These are phyloP conservation scores for Neurospora sp. DNA, from an alignment of 495 filamentous ascomycete genomes.

Conservation along the genomic window DNA sequence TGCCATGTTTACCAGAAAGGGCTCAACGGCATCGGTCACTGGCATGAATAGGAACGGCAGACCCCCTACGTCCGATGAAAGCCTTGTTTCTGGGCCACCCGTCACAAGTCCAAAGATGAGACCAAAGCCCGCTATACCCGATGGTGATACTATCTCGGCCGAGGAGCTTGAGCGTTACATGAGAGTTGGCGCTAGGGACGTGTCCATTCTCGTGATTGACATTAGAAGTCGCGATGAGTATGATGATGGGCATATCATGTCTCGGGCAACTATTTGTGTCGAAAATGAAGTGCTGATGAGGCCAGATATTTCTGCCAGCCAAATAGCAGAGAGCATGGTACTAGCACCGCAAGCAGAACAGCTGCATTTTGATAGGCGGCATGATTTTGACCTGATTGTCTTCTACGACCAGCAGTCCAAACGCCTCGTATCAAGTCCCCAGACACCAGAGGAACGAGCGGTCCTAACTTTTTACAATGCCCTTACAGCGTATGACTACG, in stretches of 20 bases:
- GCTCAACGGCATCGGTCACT: conserved; percentile 30
- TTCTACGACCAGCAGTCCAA: conserved; percentile 72
- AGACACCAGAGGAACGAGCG: conserved; percentile 40
- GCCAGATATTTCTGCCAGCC: conserved; percentile 71
- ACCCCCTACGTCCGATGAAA: conserved; percentile 13
- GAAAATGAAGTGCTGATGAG: conserved; percentile 69
- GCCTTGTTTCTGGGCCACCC: conserved; percentile 23
- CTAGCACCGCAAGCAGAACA: conserved; percentile 68
- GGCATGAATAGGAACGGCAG: conserved; percentile 9
- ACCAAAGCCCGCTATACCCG: conserved; percentile 36
- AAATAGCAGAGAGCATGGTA: conserved; percentile 73
- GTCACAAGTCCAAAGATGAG: conserved; percentile 10
- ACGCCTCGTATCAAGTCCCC: conserved; percentile 33
- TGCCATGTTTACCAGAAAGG: conserved; percentile 38
- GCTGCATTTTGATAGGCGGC: conserved; percentile 59
- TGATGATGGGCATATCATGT: conserved; percentile 79
- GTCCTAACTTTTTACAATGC: conserved; percentile 67
- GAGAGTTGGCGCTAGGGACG: conserved; percentile 30
- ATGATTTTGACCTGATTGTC: conserved; percentile 77
- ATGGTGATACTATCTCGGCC: conserved; percentile 52
- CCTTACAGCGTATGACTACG: conserved; percentile 70
- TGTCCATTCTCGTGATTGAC: conserved; percentile 72
- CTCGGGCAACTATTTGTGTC: conserved; percentile 73
- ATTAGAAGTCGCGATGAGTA: conserved; percentile 73
- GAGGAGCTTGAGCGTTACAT: conserved; percentile 58